Base-by-base conservation (phyloP, 139 green algal genomes). In the Closterium sp. region DNA sequence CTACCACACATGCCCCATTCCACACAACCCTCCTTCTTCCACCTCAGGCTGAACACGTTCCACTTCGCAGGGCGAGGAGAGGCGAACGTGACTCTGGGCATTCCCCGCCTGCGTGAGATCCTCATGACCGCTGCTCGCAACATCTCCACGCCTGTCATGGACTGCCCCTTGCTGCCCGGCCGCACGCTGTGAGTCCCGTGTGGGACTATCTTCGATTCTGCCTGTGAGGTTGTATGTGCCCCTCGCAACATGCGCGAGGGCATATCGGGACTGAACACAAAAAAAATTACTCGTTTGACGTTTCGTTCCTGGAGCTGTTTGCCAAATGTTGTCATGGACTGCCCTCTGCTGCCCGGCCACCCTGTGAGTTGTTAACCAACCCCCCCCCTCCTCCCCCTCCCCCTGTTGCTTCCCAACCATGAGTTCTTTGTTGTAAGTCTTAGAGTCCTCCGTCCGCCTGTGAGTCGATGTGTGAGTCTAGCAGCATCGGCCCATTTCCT, bases 1-100 rank as follows among this genome's bases (percentile, higher is more conserved):
- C 32, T 38, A 38, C 3, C 32, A 45, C 38, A 45, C 38, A 45
- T 45, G 9, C 10, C 38, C 50, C 50, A 73, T 73, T 73, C 17
- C 17, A 22, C 50, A 73, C 50, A 21, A 73, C 50, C 21, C 85
- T 4, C 85, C 85, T 38, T 10, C 85, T 7, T 7, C 31, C 70
- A 42, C 30, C 1, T 1, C 91, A 94, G 91, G 88, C 96, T 98
- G 89, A 99, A 98, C 96, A 99, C 97, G 22, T 99, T 99, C 96
- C 98, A 99, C 95, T 94, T 95, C 62, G 95, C 96, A 70, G 97
- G 97, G 0, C 96, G 97, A 2, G 97, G 98, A 2, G 97, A 99
- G 95, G 98, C 98, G 21, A 99, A 99, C 93, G 98, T 99, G 93
- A 99, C 98, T 45, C 95, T 99, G 70, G 98, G 98, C 86, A 99